phyloP scores from a whole-genome alignment of 2,329 filamentous ascomycete genomes.

The Beauveria brongniartii region DNA sequence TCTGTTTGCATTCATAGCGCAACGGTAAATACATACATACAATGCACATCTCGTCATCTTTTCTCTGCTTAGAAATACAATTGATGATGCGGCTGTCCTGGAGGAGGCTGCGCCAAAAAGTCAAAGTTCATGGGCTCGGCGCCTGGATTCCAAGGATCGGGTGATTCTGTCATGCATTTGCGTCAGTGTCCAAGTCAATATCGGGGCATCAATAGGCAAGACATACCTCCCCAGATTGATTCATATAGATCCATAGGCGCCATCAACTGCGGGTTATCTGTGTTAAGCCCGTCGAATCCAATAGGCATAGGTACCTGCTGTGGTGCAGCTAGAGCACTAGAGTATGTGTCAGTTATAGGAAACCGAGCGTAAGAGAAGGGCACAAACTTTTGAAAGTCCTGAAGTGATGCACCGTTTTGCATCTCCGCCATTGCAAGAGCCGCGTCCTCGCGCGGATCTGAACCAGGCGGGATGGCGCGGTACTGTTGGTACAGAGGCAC shows the following conservation, averaged over 20 bases:
- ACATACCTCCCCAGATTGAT: constrained; percentile 59
- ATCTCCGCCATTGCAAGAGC: constrained; percentile 58
- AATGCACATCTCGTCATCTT: not conserved
- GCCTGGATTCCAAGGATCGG: constrained; percentile 49
- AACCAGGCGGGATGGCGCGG: constrained; percentile 21
- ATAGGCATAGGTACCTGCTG: constrained; percentile 29
- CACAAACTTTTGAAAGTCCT: constrained; percentile 37
- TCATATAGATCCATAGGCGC: constrained; percentile 62
- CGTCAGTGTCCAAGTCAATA: not conserved
- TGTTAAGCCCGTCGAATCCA: constrained; percentile 39
- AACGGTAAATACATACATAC: not conserved
- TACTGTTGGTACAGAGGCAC: constrained; percentile 19
- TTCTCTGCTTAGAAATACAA: constrained; percentile 42
- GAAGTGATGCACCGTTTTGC: constrained; percentile 46
- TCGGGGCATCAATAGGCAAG: not conserved
- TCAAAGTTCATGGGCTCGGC: constrained; percentile 53
- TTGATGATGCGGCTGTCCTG: constrained; percentile 49
- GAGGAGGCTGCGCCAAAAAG: constrained; percentile 50
- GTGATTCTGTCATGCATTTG: constrained; percentile 37
- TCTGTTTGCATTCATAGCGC: not conserved
- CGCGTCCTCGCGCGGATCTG: constrained; percentile 52
- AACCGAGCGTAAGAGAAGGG: not conserved
- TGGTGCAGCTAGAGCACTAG: constrained; percentile 27
- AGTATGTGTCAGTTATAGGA: constrained; percentile 14
- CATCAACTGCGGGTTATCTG: constrained; percentile 52